Evolutionary conservation across 1,284 basidiomycete species (phyloP).

Genomic region (Schizophyllum commune): DNA sequence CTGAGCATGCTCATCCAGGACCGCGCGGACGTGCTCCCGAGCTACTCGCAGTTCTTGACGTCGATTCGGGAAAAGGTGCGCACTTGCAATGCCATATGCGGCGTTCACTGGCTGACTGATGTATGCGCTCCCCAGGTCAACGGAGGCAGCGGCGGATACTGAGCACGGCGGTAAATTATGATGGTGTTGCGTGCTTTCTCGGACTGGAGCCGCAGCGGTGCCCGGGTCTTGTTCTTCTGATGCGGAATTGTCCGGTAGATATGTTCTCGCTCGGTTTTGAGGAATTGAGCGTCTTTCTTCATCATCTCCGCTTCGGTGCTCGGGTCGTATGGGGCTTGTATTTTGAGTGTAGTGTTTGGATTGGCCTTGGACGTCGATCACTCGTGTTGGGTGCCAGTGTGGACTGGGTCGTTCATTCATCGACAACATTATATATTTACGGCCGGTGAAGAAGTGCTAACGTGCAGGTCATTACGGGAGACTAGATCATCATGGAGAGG

Average conservation of each 20-base stretch:
- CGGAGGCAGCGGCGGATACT: not conserved
- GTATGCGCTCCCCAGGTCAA: not conserved
- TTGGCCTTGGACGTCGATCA: too few species aligned
- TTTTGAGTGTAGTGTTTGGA: too few species aligned
- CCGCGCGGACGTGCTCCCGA: conserved; percentile 88
- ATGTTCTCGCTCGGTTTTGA: not conserved
- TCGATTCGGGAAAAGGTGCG: conserved; percentile 67
- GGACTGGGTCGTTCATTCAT: too few species aligned
- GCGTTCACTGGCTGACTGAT: not conserved
- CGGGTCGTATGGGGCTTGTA: not conserved
- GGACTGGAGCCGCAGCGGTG: not conserved
- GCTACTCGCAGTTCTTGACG: conserved; percentile 90
- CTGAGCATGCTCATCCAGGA: conserved; percentile 94
- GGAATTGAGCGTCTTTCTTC: not conserved
- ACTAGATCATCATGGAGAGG: too few species aligned
- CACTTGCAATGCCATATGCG: too few species aligned
- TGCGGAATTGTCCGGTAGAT: not conserved
- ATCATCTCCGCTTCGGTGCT: not conserved
- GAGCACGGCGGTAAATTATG: not conserved
- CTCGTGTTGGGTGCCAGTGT: too few species aligned
- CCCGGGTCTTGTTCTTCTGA: not conserved
- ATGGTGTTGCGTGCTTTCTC: too few species aligned
- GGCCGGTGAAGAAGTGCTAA: too few species aligned
- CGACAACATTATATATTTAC: too few species aligned
- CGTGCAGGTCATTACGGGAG: too few species aligned